Evolutionary conservation across 352 stramenopile genomes (phyloP).

Genomic region (Phytophthora lateralis): DNA sequence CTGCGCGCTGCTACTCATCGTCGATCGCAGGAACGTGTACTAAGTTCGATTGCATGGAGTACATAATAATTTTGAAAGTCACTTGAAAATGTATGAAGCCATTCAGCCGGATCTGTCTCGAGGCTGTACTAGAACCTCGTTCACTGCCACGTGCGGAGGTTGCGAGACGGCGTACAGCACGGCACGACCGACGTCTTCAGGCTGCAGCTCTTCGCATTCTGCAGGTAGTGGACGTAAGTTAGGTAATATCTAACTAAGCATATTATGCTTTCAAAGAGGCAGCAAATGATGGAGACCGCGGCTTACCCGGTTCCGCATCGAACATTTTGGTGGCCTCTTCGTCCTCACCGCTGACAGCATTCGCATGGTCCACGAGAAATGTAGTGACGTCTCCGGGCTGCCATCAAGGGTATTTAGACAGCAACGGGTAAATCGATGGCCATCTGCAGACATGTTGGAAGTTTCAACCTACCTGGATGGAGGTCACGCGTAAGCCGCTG

Average conservation of each 20-base stretch:
- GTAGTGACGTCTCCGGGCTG: constrained; percentile 89
- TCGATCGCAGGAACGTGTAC: neutral
- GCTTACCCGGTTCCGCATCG: constrained; percentile 46
- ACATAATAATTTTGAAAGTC: too few relatives aligned
- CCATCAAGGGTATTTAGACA: neutral
- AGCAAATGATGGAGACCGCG: neutral
- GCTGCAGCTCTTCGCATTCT: constrained; percentile 79
- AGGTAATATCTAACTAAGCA: too few relatives aligned
- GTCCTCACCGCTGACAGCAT: constrained; percentile 62
- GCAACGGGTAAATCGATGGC: neutral
- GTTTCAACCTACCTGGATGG: constrained; percentile 50
- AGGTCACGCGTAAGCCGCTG: constrained; percentile 87
- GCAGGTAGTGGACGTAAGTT: neutral
- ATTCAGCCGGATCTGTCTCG: constrained; percentile 75
- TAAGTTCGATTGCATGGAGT: neutral
- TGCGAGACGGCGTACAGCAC: constrained; percentile 87
- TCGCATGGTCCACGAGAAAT: constrained; percentile 83
- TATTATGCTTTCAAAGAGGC: too few relatives aligned
- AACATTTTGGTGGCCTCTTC: constrained; percentile 70
- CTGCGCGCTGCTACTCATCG: constrained; percentile 35
- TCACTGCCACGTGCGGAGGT: constrained; percentile 86
- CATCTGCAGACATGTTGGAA: neutral
- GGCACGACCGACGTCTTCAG: constrained; percentile 76
- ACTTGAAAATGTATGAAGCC: neutral
- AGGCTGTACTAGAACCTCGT: constrained; percentile 90